Conservation (phyloP, 768 basidiomycete genomes). For the Lanmaoa pseudosensibilis region DNA sequence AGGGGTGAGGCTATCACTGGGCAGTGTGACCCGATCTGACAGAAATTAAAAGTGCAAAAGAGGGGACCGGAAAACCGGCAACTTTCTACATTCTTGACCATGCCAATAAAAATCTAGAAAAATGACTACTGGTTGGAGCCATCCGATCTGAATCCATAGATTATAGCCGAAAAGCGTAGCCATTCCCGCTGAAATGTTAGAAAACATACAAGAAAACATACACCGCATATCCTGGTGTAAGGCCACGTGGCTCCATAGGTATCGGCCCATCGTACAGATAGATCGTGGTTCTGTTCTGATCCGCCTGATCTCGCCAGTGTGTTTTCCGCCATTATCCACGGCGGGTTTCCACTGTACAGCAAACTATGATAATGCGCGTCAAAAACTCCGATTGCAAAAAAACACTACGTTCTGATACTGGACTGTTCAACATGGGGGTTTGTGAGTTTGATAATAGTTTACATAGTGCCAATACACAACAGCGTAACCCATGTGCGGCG, state of each 20-base stretch:
- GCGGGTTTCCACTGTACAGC: no score
- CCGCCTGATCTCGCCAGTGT: no score
- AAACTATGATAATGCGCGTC: not conserved
- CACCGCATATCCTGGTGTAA: no score
- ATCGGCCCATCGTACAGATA: no score
- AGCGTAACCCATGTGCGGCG: slow-evolving; percentile 6
- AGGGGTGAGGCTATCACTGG: not conserved
- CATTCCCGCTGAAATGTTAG: not conserved
- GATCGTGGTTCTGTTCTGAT: no score
- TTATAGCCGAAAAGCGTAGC: not conserved
- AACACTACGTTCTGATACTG: not conserved
- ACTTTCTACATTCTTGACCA: not conserved
- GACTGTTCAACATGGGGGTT: slow-evolving; percentile 6
- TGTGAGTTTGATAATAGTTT: slow-evolving; percentile 21
- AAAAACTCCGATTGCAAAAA: slow-evolving; percentile 3
- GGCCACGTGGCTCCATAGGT: no score
- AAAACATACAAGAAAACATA: no score
- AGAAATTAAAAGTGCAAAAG: no score
- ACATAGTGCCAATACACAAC: slow-evolving; percentile 29
- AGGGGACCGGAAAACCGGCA: no score
- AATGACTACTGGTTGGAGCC: not conserved
- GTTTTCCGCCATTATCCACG: no score
- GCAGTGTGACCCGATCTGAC: no score
- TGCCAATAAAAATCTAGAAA: not conserved
- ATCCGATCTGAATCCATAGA: not conserved